Evolutionary conservation across 1,139 yeast genomes (phyloP).

Genomic region (Pichia sp.): DNA sequence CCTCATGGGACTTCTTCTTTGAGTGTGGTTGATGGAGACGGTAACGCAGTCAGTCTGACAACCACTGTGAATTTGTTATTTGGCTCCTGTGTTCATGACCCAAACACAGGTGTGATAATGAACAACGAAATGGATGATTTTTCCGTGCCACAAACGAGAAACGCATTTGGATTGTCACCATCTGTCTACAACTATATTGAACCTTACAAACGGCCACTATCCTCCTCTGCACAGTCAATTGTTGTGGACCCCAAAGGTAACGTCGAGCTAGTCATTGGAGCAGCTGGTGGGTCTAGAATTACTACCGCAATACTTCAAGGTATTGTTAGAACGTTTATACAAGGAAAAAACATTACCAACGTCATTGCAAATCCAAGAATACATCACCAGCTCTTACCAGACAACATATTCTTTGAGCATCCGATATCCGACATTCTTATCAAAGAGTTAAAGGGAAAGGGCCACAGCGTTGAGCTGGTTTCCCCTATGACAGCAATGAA

Average conservation of each 20-base stretch:
- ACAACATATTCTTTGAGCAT: conserved; percentile 57
- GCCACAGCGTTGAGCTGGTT: conserved; percentile 32
- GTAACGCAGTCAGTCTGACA: conserved; percentile 79
- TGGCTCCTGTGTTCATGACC: conserved; percentile 81
- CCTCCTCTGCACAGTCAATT: conserved; percentile 78
- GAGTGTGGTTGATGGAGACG: conserved; percentile 60
- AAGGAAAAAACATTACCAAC: conserved; percentile 55
- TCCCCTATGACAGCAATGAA: conserved; percentile 41
- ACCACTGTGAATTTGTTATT: conserved; percentile 85
- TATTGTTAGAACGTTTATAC: conserved; percentile 58
- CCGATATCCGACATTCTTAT: conserved; percentile 25
- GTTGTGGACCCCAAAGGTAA: conserved; percentile 45
- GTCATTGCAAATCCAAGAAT: conserved; percentile 73
- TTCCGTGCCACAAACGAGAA: conserved; percentile 59
- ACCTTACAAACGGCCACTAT: conserved; percentile 77
- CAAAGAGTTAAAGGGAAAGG: conserved; percentile 25
- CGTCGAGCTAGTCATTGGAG: conserved; percentile 74
- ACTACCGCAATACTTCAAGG: conserved; percentile 81
- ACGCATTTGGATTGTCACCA: conserved; percentile 81
- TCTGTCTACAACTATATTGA: conserved; percentile 71
- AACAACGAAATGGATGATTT: conserved; percentile 97
- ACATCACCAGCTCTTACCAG: conserved; percentile 88
- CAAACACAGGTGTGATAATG: conserved; percentile 72
- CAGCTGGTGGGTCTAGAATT: conserved; percentile 92
- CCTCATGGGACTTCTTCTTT: conserved; percentile 90